These are phyloP conservation scores for Alopecurus myosuroides DNA, from an alignment of 176 grass and related monocot genomes.

Conservation along the genomic window DNA sequence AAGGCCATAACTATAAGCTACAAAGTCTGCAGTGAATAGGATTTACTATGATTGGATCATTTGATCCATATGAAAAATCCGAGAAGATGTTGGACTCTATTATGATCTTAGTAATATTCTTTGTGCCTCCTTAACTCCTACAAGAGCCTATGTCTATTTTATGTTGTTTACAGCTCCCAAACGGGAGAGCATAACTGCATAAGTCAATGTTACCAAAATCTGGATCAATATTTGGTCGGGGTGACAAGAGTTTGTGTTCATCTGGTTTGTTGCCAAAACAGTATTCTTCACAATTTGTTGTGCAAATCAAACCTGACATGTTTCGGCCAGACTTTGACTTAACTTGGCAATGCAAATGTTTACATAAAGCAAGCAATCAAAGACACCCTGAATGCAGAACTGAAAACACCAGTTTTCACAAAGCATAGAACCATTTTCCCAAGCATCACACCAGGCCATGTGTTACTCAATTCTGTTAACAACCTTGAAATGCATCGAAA, in stretches of 20 bases:
- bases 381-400: background rate
- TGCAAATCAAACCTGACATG: background rate
- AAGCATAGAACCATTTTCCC: background rate
- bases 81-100: background rate
- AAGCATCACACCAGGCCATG: background rate
- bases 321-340: background rate
- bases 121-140: background rate
- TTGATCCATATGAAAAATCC: background rate
- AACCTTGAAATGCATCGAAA: background rate
- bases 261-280: slow-evolving; percentile 5
- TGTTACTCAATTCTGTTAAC: background rate
- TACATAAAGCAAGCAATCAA: slow-evolving; percentile 19
- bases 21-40: background rate
- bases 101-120: background rate
- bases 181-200: background rate
- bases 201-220: background rate
- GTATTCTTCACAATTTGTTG: background rate
- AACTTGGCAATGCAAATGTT: background rate
- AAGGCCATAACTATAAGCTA: background rate
- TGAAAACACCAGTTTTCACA: background rate
- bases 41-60: background rate
- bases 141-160: background rate
- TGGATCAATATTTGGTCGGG: background rate
- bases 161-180: background rate
- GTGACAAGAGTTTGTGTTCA: background rate